Base-by-base conservation (phyloP, 2,329 filamentous ascomycete genomes). In the Paecilomyces formosus region DNA sequence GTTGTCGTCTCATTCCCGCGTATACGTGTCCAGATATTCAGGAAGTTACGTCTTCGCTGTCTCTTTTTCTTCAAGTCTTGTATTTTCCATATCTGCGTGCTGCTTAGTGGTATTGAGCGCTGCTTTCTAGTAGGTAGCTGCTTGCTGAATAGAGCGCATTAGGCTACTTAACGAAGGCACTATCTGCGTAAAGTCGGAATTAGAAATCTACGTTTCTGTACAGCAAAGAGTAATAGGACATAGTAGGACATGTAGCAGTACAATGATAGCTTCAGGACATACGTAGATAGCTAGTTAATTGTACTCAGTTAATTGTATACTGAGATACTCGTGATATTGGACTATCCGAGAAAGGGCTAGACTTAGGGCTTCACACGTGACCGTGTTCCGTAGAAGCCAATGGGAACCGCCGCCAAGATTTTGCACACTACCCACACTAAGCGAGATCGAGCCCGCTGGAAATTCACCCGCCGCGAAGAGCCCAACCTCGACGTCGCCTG, bases 381-480 rank as follows among this genome's bases (percentile, higher is more conserved):
- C 52, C 21, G 49, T 51, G 51, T 30, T 57, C 22, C 52, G 35
- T 31, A 54, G 61, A 11, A 51, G 57, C 70, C 68, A 72, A 72
- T 72, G 50, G 57, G 12, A 55, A 6, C 2, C 3, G 54, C 56
- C 64, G 74, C 74, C 74, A 76, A 76, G 74, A 76, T 73, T 75
- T 76, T 70, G 65, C 70, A 64, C 68, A 70, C 67, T 65, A 67
- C 68, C 69, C 69, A 70, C 74, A 76, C 74, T 76, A 77, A 77
- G 74, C 74, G 74, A 77, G 72, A 73, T 70, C 58, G 55, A 64
- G 56, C 54, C 55, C 55, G 58, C 59, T 58, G 58, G 68, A 66
- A 70, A 72, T 70, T 70, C 64, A 63, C 69, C 39, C 5, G 39
- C 63, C 65, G 65, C 63, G 64, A 64, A 60, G 58, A 61, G 64